Evolutionary conservation across 192 early-diverging fungal species (phyloP), one percentile per base, ranked within the genome.

Genomic region (Backusella macrospora): DNA sequence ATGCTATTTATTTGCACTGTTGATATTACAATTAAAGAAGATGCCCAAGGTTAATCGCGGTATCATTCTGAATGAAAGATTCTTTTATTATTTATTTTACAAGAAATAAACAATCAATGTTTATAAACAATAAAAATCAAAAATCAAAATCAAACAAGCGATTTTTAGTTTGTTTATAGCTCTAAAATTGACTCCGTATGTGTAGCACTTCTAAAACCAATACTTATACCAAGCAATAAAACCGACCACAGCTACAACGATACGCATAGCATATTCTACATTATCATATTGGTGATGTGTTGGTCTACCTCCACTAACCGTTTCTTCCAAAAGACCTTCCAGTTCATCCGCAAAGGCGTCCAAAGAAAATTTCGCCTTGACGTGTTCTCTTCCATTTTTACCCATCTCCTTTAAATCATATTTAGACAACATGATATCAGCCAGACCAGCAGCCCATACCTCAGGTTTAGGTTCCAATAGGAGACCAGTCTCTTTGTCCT

Each of bases 401-500:
- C 92, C 93, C 91, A 96, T 92, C 13, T 72, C 65, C 34, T 65
- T 68, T 68, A 71, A 47, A 65, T 85, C 80, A 15, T 73, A 66
- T 15, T 75, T 74, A 15, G 78, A 81, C 29, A 29, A 59, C 26
- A 95, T 75, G 26, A 96, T 34, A 29, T 73, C 66, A 10, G 47
- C 71, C 1, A 98, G 80, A 8, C 88, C 90, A 15, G 71, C 76
- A 4, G 92, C 88, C 88, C 95, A 96, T 65, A 75, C 82, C 4
- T 83, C 74, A 0, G 88, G 77, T 4, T 80, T 75, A 0, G 92
- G 80, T 48, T 84, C 75, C 63, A 95, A 87, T 72, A 98, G 77
- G 42, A 89, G 92, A 13, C 97, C 97, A 0, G 97, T 97, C 26
- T 78, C 78, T 0, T 82, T 86, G 67, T 96, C 78, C 40, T 82